Conservation (phyloP, 768 basidiomycete species). For the Amanita rubescens region DNA sequence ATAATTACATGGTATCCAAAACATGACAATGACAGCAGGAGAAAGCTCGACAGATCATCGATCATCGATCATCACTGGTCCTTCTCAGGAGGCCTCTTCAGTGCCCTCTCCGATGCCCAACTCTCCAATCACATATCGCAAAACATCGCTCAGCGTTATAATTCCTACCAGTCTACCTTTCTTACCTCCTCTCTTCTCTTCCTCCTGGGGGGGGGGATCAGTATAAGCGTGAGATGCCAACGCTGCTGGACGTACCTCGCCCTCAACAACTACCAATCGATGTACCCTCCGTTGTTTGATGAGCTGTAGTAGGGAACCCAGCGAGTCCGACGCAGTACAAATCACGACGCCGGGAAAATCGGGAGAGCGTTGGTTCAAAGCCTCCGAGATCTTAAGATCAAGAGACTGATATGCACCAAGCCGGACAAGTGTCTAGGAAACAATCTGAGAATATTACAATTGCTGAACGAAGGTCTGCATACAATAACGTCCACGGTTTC, state of each 20-base stretch:
- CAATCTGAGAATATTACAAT: conserved; percentile 1
- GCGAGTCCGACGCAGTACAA: conserved; percentile 86
- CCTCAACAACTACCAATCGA: conserved; percentile 91
- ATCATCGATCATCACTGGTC: not conserved
- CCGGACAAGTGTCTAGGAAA: conserved; percentile 81
- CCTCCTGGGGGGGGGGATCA: conserved; percentile 43
- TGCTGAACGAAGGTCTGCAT: conserved; percentile 24
- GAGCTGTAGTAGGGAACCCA: conserved; percentile 83
- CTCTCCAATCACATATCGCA: conserved; percentile 74
- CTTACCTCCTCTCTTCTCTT: conserved; percentile 72
- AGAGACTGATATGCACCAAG: conserved; percentile 94
- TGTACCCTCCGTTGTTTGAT: conserved; percentile 94
- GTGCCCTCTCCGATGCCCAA: conserved; percentile 41
- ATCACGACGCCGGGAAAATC: conserved; percentile 98
- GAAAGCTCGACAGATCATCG: not conserved
- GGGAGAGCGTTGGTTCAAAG: conserved; percentile 82
- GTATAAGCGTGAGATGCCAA: not conserved
- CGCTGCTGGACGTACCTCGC: conserved; percentile 48
- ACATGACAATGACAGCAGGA: not conserved
- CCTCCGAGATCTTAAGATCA: conserved; percentile 89
- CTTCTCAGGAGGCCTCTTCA: conserved; percentile 18
- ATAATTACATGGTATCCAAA: conserved; percentile 8
- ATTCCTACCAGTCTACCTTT: conserved; percentile 80
- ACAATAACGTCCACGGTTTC: conserved; percentile 99
- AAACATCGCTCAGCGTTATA: conserved; percentile 83